Percentiles rank a stretch among this genome's conserved stretches.
Evolutionary conservation across 371 early-diverging fungal genomes (phyloP).

Genomic region (Mortierella sp.): DNA sequence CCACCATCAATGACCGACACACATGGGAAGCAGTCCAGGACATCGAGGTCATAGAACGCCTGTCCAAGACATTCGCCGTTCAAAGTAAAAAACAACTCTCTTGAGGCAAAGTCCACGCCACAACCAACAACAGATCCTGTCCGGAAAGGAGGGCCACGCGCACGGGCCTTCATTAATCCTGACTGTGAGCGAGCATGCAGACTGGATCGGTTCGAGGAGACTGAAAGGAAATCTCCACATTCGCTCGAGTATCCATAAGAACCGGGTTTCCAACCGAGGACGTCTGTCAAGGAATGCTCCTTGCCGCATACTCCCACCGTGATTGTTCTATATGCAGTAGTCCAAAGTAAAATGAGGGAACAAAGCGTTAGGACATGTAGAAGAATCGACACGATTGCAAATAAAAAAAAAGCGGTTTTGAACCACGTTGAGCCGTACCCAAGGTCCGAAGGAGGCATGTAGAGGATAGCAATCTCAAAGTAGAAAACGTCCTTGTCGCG

Average conservation of each 20-base stretch:
- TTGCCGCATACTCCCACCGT: slow-evolving; percentile 47
- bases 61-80: slow-evolving; percentile 55
- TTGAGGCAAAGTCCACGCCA: slow-evolving; percentile 45
- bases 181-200: slow-evolving; percentile 45
- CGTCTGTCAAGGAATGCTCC: slow-evolving; percentile 33
- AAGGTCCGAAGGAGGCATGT: slow-evolving; percentile 33
- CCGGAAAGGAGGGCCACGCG: slow-evolving; percentile 37
- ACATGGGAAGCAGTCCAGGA: slow-evolving; percentile 47
- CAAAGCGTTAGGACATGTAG: background rate
- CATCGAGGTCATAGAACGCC: slow-evolving; percentile 50
- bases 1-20: slow-evolving; percentile 44
- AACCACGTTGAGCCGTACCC: slow-evolving; percentile 27
- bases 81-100: slow-evolving; percentile 51
- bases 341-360: no score
- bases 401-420: background rate
- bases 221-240: slow-evolving; percentile 43
- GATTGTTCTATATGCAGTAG: slow-evolving; percentile 43
- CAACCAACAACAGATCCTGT: slow-evolving; percentile 49
- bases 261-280: slow-evolving; percentile 36
- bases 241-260: slow-evolving; percentile 49
- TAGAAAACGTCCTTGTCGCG: slow-evolving; percentile 53
- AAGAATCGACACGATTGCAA: background rate
- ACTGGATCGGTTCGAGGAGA: slow-evolving; percentile 40
- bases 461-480: slow-evolving; percentile 49
- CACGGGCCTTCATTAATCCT: slow-evolving; percentile 53